phyloP scores from a whole-genome alignment of 148 eudicot genomes.

The Bassia scoparia region DNA sequence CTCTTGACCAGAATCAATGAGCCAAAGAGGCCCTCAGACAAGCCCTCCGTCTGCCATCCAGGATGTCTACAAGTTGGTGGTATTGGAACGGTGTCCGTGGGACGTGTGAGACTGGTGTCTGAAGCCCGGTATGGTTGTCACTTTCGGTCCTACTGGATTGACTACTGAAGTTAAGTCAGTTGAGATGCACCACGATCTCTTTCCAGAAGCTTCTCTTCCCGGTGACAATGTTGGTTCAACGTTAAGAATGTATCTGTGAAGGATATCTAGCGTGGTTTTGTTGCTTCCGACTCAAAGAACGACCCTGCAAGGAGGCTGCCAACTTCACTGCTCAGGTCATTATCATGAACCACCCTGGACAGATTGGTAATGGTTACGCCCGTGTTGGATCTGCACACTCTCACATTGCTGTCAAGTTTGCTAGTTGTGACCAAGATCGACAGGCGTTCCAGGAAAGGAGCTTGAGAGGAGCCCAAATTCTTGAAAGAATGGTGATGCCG shows the following conservation, averaged over 20 bases:
- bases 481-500: slow-evolving; percentile 47
- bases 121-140: slow-evolving; percentile 39
- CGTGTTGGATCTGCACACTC: slow-evolving; percentile 49
- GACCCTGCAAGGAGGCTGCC: slow-evolving; percentile 43
- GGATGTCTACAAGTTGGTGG: slow-evolving; percentile 45
- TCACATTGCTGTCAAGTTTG: slow-evolving; percentile 40
- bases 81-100: slow-evolving; percentile 42
- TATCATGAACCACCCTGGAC: slow-evolving; percentile 53
- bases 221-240: slow-evolving; percentile 39
- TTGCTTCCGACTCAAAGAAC: slow-evolving; percentile 42
- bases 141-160: slow-evolving; percentile 42
- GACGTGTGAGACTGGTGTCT: slow-evolving; percentile 36
- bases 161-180: slow-evolving; percentile 44
- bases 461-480: slow-evolving; percentile 40
- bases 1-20: slow-evolving; percentile 34
- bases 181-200: slow-evolving; percentile 46
- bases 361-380: slow-evolving; percentile 42
- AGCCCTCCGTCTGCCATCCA: slow-evolving; percentile 46
- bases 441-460: slow-evolving; percentile 42
- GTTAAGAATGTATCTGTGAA: slow-evolving; percentile 39
- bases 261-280: slow-evolving; percentile 44
- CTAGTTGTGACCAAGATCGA: slow-evolving; percentile 40
- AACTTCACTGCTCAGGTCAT: slow-evolving; percentile 42
- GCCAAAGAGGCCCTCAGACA: slow-evolving; percentile 48
- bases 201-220: slow-evolving; percentile 34